Conservation (phyloP, 2,329 filamentous ascomycete species). For the Teratosphaeria nubilosa region DNA sequence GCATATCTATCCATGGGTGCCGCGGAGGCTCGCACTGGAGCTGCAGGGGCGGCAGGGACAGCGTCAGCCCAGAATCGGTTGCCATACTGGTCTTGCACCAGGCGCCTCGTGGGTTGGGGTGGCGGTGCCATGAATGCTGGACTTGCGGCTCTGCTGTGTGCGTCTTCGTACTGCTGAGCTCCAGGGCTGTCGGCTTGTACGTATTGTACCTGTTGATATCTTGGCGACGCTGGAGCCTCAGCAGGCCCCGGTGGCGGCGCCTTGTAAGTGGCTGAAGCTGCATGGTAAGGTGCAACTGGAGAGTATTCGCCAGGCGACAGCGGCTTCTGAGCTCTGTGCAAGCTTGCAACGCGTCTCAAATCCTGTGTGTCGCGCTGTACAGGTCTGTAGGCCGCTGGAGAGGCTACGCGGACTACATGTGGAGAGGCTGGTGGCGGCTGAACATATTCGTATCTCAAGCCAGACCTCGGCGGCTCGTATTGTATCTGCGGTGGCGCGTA, state of each 20-base stretch:
- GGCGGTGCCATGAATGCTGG: constrained; percentile 38
- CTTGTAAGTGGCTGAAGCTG: constrained; percentile 32
- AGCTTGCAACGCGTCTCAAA: constrained; percentile 37
- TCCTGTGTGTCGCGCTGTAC: constrained; percentile 36
- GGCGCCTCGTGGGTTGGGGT: constrained; percentile 37
- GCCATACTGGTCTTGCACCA: constrained; percentile 74
- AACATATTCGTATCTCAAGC: constrained; percentile 34
- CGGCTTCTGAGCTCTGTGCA: constrained; percentile 37
- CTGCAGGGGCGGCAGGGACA: constrained; percentile 22
- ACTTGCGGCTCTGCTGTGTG: constrained; percentile 30
- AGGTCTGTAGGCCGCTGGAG: constrained; percentile 25
- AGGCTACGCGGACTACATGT: constrained; percentile 27
- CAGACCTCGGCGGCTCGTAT: constrained; percentile 31
- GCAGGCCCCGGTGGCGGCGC: neutral
- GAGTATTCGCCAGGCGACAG: constrained; percentile 34
- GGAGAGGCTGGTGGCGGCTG: constrained; percentile 28
- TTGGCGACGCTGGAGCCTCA: constrained; percentile 15
- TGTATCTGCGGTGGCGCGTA: constrained; percentile 33
- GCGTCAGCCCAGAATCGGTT: constrained; percentile 62
- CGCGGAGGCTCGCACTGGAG: constrained; percentile 38
- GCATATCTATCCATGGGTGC: constrained; percentile 25
- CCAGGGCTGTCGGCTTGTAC: constrained; percentile 29
- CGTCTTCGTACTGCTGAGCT: constrained; percentile 18
- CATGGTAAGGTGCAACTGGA: constrained; percentile 28
- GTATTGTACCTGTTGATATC: constrained; percentile 29